Percentiles rank a stretch among this genome's conserved stretches.
Conservation (phyloP, 2,329 filamentous ascomycete species). For the Sarocladium kiliense region DNA sequence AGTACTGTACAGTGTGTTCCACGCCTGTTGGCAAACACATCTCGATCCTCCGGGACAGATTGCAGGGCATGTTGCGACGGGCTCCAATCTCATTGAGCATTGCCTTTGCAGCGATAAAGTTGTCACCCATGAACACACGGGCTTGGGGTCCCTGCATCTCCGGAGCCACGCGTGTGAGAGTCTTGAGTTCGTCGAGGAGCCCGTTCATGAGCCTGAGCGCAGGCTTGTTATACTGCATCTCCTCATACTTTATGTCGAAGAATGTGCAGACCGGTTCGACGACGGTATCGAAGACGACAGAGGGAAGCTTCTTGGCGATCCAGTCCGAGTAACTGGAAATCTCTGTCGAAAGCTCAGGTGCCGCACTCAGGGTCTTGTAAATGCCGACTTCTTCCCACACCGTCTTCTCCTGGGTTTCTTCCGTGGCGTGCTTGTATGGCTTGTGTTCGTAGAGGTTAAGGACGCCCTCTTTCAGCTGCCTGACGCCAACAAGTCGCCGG, state of each 20-base stretch:
- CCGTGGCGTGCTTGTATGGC: conserved; percentile 10
- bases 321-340: conserved; percentile 45
- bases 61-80: conserved; percentile 32
- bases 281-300: conserved; percentile 68
- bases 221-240: conserved; percentile 61
- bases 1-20: conserved; percentile 83
- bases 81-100: background rate
- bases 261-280: conserved; percentile 79
- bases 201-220: conserved; percentile 62
- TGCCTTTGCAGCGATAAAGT: conserved; percentile 39
- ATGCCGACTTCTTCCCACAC: background rate
- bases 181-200: conserved; percentile 68
- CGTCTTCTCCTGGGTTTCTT: background rate
- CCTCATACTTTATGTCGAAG: conserved; percentile 69
- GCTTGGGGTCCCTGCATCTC: conserved; percentile 63
- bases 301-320: conserved; percentile 70
- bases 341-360: conserved; percentile 11
- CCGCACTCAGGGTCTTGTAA: background rate
- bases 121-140: conserved; percentile 39
- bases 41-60: conserved; percentile 63
- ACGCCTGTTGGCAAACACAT: conserved; percentile 65
- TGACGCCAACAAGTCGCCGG: conserved; percentile 32
- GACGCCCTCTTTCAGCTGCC: conserved; percentile 27
- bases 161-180: conserved; percentile 67
- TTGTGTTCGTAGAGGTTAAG: conserved; percentile 12